phyloP scores from a whole-genome alignment of 2,329 filamentous ascomycete species.

The Penicillium psychrosexuale region DNA sequence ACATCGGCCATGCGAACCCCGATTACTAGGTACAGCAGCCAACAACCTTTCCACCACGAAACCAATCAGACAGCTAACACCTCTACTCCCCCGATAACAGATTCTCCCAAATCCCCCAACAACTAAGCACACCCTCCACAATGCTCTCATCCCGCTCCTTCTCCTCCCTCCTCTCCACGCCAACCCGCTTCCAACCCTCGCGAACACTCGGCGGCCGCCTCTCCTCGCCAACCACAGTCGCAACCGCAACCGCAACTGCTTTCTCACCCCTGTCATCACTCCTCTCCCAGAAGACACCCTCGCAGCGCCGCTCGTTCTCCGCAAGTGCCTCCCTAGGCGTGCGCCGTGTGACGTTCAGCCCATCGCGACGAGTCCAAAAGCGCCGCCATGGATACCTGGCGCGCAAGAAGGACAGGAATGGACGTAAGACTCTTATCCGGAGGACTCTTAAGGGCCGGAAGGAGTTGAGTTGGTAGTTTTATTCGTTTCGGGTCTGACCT shows the following conservation, averaged over 20 bases:
- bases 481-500: not conserved
- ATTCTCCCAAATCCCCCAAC: conserved; percentile 18
- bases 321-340: conserved; percentile 43
- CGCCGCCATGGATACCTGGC: conserved; percentile 60
- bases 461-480: conserved; percentile 50
- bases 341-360: conserved; percentile 56
- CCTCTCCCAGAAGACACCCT: conserved; percentile 28
- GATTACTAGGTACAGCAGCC: conserved; percentile 22
- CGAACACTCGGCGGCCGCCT: conserved; percentile 29
- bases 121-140: conserved; percentile 28
- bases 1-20: conserved; percentile 23
- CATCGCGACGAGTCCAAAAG: conserved; percentile 59
- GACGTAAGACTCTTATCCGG: conserved; percentile 53
- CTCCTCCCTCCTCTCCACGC: conserved; percentile 39
- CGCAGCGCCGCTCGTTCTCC: conserved; percentile 42
- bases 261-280: conserved; percentile 19
- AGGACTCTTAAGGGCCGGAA: conserved; percentile 54
- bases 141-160: conserved; percentile 38
- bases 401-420: conserved; percentile 52
- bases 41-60: not conserved
- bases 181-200: conserved; percentile 21
- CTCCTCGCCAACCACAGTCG: conserved; percentile 14
- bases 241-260: conserved; percentile 10
- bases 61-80: conserved; percentile 10
- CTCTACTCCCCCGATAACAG: not conserved